Conservation (phyloP, 2,329 filamentous ascomycete genomes). For the Thermomyces lanuginosus region DNA sequence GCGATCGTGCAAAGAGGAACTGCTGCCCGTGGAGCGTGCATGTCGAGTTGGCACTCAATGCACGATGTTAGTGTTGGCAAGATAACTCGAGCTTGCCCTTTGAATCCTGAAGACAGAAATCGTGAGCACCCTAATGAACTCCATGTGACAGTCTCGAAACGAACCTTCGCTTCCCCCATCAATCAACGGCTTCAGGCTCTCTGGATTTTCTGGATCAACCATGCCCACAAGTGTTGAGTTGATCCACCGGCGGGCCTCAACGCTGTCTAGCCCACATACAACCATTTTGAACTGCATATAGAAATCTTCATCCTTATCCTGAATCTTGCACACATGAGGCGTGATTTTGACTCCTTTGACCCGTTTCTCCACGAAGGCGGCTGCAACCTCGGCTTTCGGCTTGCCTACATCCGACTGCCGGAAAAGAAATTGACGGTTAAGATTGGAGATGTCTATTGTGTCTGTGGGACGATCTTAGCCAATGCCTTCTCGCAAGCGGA, state of each 20-base stretch:
- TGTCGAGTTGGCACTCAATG: constrained; percentile 95
- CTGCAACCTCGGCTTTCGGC: constrained; percentile 84
- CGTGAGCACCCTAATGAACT: background rate
- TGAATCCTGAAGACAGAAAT: constrained; percentile 49
- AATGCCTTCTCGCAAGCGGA: background rate
- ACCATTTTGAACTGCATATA: constrained; percentile 95
- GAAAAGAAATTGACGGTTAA: constrained; percentile 96
- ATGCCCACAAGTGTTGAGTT: constrained; percentile 84
- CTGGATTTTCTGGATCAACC: constrained; percentile 67
- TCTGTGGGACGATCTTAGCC: constrained; percentile 39
- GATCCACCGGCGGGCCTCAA: constrained; percentile 97
- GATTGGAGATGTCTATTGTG: constrained; percentile 94
- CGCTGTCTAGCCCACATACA: constrained; percentile 87
- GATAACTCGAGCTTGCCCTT: constrained; percentile 86
- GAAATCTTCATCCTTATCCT: constrained; percentile 90
- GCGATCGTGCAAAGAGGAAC: constrained; percentile 93
- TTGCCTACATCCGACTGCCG: constrained; percentile 81
- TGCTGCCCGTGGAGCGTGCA: constrained; percentile 94
- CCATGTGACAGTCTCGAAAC: constrained; percentile 2
- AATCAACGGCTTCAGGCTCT: constrained; percentile 81
- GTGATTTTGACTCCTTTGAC: constrained; percentile 87
- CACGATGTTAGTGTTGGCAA: constrained; percentile 85
- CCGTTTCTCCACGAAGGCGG: constrained; percentile 73
- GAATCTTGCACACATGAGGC: constrained; percentile 83
- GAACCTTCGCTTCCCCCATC: constrained; percentile 86